Evolutionary conservation across 345 rosid species (phyloP).

Genomic region (Melaleuca alternifolia): DNA sequence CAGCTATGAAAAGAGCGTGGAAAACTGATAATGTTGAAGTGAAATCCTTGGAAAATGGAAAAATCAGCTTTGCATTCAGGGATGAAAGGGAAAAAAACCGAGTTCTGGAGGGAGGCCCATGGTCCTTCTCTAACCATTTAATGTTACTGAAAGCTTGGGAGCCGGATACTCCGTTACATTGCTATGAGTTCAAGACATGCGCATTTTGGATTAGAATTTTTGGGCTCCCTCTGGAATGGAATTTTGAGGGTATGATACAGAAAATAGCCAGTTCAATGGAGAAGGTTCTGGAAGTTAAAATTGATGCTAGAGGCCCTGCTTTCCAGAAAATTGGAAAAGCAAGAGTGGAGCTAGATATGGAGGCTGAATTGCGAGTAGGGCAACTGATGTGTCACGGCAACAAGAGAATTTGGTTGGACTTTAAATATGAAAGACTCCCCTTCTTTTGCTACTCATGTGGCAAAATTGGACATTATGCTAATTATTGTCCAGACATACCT

Average conservation of each 20-base stretch:
- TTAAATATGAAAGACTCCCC: fast-evolving
- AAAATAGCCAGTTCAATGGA: background rate
- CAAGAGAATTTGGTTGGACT: background rate
- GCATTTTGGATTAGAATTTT: background rate
- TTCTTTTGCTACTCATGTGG: background rate
- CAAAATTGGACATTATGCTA: background rate
- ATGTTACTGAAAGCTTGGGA: background rate
- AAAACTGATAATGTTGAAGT: background rate
- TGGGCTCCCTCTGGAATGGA: background rate
- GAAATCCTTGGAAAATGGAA: background rate
- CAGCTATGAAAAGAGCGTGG: background rate
- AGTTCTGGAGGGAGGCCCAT: background rate
- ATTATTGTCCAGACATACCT: background rate
- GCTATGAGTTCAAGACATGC: background rate
- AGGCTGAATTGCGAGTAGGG: background rate
- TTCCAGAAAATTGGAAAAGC: background rate
- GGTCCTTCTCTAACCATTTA: background rate
- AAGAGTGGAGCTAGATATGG: background rate
- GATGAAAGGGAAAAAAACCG: background rate
- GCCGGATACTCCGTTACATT: background rate
- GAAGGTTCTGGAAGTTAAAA: background rate
- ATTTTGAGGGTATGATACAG: background rate
- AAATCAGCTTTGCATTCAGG: background rate
- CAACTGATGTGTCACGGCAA: background rate
- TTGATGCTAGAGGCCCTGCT: background rate